Base-by-base conservation (phyloP, 73 alveolate species). In the Paramecium pentaurelia region DNA sequence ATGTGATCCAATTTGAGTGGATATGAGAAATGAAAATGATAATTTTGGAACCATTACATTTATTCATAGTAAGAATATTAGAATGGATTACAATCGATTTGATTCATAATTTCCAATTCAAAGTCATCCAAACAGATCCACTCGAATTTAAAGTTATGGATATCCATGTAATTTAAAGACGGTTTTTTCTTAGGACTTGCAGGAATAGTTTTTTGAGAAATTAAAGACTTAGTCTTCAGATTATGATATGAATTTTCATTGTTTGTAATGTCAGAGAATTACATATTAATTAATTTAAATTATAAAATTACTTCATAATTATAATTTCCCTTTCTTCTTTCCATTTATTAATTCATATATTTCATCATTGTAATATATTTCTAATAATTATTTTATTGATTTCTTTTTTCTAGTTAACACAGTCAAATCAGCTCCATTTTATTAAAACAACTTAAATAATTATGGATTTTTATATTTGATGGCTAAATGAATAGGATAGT, bases 281-380 rank as follows among this genome's bases (percentile, higher is more conserved):
- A 16, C 84, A 64, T 54, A 11, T 54, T 54, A 54, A 54, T 28
- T 64, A 32, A 64, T 28, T 32, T 64, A 64, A 32, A 32, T 64
- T 64, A 64, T 32, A 64, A 64, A 32, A 7, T 64, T 20, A 64
- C 84, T 64, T 64, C 84, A 64, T 64, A 27, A 64, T 64, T 12
- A 64, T 64, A 12, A 14, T 64, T 64, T 64, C 7, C 27, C 47
- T 64, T 64, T 64, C 47, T 64, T 64, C 27, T 64, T 64, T 28
- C 84, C 84, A 64, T 64, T 28, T 0, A 64, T 64, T 64, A 64
- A 64, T 32, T 64, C 49, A 16, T 73, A 73, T 32, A 38, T 73
- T n/a, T 73, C 87, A 20, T 73, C 87, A 73, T 73, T 73, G 6
- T 37, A 73, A 20, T 73, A 73, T 20, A 73, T 73, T 73, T 73